Evolutionary conservation across 805 yeast species (phyloP), one percentile per base, ranked within the genome.

Genomic region (Candida suzukii): DNA sequence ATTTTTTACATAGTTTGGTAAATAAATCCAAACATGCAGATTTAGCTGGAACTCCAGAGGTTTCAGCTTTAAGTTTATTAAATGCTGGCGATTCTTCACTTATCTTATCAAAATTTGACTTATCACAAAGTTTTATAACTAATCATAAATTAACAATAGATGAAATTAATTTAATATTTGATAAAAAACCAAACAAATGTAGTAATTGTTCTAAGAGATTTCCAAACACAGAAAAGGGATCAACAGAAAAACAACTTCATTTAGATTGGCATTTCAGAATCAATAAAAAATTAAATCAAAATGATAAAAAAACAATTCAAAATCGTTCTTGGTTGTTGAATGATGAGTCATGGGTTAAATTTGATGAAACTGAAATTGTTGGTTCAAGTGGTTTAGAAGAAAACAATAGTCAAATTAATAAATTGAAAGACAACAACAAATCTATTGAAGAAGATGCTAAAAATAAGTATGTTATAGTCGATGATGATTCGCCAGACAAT

Each of bases 191-290:
- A 3, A 75, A 83, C 46, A 91, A 88, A 60, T 93, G 99, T 66
- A 76, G 85, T 14, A 79, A 81, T 17, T 93, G 99, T 65, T 95
- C 97, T 20, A 86, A 86, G 58, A 66, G 99, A 47, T 93, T 88
- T 57, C 70, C 76, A 3, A 73, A 74, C 40, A 75, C 80, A 28
- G 65, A 61, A 2, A 74, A 70, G 37, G 95, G 88, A 14, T 64
- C 61, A 30, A 61, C 61, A 6, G 62, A 64, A 37, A 74, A 74
- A 44, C 75, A 80, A 39, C 70, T 76, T 16, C 99, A 93, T 62
- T 66, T 88, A 49, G 99, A 91, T 61, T 91, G 97, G 97, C 98
- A 91, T 67, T 88, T 88, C 67, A 75, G 98, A 52, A 83, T 87
- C 35, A 91, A 88, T 60, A 87, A 86, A 57, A 80, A 83, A 52